Evolutionary conservation across 257 asterid species (phyloP), one percentile per base, ranked within the genome.

Genomic region (Forsythia suspensa): DNA sequence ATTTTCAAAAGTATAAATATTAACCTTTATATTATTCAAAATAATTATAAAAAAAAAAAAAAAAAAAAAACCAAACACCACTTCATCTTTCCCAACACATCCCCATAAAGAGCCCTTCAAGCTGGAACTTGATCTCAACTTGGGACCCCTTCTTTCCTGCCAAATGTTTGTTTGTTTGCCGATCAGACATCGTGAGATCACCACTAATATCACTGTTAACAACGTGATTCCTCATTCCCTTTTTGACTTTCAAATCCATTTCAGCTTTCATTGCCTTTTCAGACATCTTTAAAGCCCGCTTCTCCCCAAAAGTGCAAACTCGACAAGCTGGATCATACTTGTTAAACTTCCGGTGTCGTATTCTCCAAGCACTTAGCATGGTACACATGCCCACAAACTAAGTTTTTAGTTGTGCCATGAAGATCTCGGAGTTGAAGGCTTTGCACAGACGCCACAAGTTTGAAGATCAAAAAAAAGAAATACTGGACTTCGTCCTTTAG

Each of bases 341-440:
- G 75, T 85, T 84, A 72, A 72, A 89, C 79, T 51, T 93, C 98
- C 70, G 91, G 81, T 4, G 99, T 93, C 98, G 91, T 90, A 77
- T 83, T 85, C 86, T 95, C 99, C 88, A 95, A 80, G 85, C 99
- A 95, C 72, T 95, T 98, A 9, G 94, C 93, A 81, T 95, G 99
- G 85, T 88, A 93, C 76, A 84, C 97, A 43, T 95, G 99, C 16
- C 96, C 98, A 74, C 99, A 95, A 13, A 84, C 89, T 76, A 48
- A 92, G 86, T 82, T 95, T 98, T 74, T 88, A 96, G 77, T 80
- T 83, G 51, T 84, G 91, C 90, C 93, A 91, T 3, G 88, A 87
- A 63, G 96, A 83, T 79, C 91, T 88, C 82, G 92, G 96, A 3
- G 92, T 90, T 77, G 91, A 75, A 77, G 88, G 87, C 85, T 90